These are phyloP conservation scores for Tylopilus sp. DNA, from an alignment of 1,284 basidiomycete species.

Conservation along the genomic window DNA sequence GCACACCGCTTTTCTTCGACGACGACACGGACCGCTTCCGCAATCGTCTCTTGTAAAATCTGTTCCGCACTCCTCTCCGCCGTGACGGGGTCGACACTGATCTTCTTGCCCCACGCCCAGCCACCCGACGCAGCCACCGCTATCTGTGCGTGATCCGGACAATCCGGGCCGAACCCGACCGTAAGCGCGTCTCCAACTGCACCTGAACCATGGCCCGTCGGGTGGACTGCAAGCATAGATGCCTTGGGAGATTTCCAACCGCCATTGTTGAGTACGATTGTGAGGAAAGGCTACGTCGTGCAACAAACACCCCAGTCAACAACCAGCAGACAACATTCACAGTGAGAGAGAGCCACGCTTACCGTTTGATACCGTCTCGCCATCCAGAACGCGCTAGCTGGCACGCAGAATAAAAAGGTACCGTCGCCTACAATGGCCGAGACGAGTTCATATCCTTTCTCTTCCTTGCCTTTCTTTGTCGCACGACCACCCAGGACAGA, in stretches of 20 bases:
- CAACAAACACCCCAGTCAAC: neutral
- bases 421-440: constrained; percentile 75
- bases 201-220: constrained; percentile 63
- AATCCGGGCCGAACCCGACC: constrained; percentile 73
- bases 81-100: constrained; percentile 40
- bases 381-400: constrained; percentile 77
- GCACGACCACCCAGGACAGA: constrained; percentile 58
- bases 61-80: constrained; percentile 28
- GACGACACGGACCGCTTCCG: constrained; percentile 66
- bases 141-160: constrained; percentile 70
- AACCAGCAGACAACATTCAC: neutral
- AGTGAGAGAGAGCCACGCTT: constrained; percentile 30
- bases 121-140: constrained; percentile 72
- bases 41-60: constrained; percentile 54
- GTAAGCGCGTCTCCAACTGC: constrained; percentile 62
- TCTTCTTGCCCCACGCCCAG: constrained; percentile 69
- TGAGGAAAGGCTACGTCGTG: constrained; percentile 69
- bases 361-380: constrained; percentile 74
- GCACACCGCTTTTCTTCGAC: constrained; percentile 70
- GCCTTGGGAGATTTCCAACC: constrained; percentile 76
- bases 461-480: constrained; percentile 33
- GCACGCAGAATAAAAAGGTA: constrained; percentile 73
- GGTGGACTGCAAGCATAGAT: constrained; percentile 75
- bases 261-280: constrained; percentile 77
- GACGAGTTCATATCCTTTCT: constrained; percentile 59